Evolutionary conservation across 805 yeast species (phyloP), one percentile per base, ranked within the genome.

Genomic region (Yarrowia sp.): DNA sequence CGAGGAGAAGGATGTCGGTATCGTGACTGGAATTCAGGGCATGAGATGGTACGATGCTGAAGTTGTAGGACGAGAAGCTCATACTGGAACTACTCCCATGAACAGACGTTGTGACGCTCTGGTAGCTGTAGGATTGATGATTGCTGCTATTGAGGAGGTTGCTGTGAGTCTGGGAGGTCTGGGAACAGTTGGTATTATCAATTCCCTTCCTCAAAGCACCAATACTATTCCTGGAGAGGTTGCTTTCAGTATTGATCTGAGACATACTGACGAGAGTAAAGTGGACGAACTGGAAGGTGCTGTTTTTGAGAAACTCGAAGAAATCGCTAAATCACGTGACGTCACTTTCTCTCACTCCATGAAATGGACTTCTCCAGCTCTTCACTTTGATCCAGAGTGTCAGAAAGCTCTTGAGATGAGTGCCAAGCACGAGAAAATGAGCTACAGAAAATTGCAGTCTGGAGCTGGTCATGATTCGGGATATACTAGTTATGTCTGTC

Each of bases 401-500:
- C 77, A 84, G 61, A 72, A 76, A 1, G 80, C 86, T 68, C 86
- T 87, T 17, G 75, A 77, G 45, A 78, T 81, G 22, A 78, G 88
- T 17, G 86, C 90, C 0, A 38, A 67, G n/a, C 68, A 62, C 35
- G 44, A 36, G 15, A 48, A 47, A 14, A 62, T 65, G 41, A 66
- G 67, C 14, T 68, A 65, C 41, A 38, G 65, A 11, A 38, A 28
- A 31, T 55, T 66, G 33, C 44, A 48, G 17, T 83, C 88, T 68
- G 91, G 92, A 33, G 90, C 92, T 5, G 90, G 89, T 10, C 92
- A 87, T 69, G 92, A 87, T 71, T 84, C 89, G 8, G 85, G 90
- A 69, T 79, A 82, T 22, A 84, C 88, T 1, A 79, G 83, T 8
- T 69, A 76, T 6, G 77, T 79, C 51, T 81, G 83, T 44, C 92